phyloP scores from a whole-genome alignment of 768 basidiomycete species.

The Boletellus ananas region DNA sequence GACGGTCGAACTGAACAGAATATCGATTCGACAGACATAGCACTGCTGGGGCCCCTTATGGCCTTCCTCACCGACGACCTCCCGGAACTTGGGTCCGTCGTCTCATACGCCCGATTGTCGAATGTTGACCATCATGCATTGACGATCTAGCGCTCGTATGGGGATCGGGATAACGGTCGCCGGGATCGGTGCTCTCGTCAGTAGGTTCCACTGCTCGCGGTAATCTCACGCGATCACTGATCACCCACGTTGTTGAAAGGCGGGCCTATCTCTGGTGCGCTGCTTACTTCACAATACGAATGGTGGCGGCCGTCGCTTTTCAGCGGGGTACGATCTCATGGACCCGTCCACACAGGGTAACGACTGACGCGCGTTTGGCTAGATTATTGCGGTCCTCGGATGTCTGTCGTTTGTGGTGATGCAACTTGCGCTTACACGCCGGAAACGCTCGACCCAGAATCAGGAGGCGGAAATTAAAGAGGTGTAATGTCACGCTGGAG shows the following conservation, averaged over 20 bases:
- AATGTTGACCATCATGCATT: neutral
- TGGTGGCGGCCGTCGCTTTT: conserved; percentile 56
- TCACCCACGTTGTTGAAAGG: conserved; percentile 24
- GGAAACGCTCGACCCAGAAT: too few relatives aligned
- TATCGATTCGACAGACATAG: conserved; percentile 27
- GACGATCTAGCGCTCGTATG: neutral
- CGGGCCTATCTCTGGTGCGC: conserved; percentile 49
- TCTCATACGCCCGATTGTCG: neutral
- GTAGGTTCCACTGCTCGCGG: too few relatives aligned
- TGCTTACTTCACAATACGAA: conserved; percentile 43
- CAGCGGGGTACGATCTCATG: conserved; percentile 30
- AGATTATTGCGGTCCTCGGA: too few relatives aligned
- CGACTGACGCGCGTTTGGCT: too few relatives aligned
- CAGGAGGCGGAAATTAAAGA: too few relatives aligned
- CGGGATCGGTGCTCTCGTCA: too few relatives aligned
- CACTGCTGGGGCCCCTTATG: conserved; percentile 37
- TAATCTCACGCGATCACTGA: too few relatives aligned
- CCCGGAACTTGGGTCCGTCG: conserved; percentile 43
- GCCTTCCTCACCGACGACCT: conserved; percentile 34
- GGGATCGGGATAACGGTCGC: too few relatives aligned
- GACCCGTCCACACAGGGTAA: too few relatives aligned
- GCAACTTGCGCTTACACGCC: too few relatives aligned
- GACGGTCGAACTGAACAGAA: neutral
- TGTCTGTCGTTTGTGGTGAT: too few relatives aligned
- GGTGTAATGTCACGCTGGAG: too few relatives aligned